A percentile compares a stretch with the other conserved stretches of the same genome.
Conservation (phyloP, 306 rosid genomes). For the Castanea sativa region DNA sequence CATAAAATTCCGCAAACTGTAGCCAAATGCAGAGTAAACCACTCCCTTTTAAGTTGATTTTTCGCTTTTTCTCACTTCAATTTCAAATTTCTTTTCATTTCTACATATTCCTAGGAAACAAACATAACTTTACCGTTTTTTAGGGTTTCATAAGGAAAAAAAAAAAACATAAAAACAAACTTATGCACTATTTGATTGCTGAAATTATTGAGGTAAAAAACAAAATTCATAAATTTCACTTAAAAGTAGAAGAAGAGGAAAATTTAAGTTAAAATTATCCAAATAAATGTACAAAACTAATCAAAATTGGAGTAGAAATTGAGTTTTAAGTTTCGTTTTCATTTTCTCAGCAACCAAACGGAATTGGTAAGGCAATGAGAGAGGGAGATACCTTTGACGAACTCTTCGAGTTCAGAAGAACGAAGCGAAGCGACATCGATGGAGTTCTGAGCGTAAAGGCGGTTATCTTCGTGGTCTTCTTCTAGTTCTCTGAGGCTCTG, state of each 20-base stretch:
- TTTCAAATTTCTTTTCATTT: not conserved
- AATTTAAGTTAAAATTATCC: not conserved
- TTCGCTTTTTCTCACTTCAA: not conserved
- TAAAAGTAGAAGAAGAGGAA: too few relatives aligned
- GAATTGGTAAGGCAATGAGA: not conserved
- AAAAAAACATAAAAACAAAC: not conserved
- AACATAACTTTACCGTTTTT: not conserved
- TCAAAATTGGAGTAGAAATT: not conserved
- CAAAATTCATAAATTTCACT: not conserved
- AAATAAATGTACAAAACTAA: not conserved
- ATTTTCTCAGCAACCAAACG: not conserved
- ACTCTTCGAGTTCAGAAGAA: slow-evolving; percentile 73
- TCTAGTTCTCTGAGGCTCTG: slow-evolving; percentile 59
- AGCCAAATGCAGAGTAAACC: not conserved
- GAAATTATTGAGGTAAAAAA: not conserved
- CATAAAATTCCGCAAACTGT: not conserved
- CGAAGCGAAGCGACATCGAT: slow-evolving; percentile 46
- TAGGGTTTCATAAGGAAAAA: not conserved
- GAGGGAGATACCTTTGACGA: slow-evolving; percentile 70
- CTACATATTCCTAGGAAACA: not conserved
- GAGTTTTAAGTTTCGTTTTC: not conserved
- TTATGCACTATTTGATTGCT: not conserved
- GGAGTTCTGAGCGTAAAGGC: slow-evolving; percentile 51
- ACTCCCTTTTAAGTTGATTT: not conserved
- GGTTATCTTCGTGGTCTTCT: slow-evolving; percentile 53